These are phyloP conservation scores for Acephala macrosclerotiorum DNA, from an alignment of 2,329 filamentous ascomycete genomes.

Conservation along the genomic window DNA sequence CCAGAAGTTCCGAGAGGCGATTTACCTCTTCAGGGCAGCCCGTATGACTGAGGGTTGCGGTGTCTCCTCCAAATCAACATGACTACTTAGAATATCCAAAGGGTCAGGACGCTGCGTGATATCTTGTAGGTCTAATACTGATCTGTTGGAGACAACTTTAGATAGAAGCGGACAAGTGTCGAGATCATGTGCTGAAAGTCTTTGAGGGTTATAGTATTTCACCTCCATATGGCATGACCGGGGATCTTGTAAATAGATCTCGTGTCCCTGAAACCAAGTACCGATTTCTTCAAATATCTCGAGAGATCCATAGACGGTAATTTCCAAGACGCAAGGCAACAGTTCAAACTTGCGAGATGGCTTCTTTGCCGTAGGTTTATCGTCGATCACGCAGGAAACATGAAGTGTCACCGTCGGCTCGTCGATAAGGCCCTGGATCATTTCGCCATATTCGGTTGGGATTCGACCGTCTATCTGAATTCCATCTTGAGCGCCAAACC, in stretches of 20 bases:
- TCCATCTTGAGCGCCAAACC: too few species aligned
- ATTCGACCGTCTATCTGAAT: too few species aligned
- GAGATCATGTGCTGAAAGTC: constrained; percentile 5
- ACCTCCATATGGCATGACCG: constrained; percentile 4
- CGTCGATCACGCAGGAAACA: not conserved
- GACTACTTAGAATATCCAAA: constrained; percentile 7
- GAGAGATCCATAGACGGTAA: not conserved
- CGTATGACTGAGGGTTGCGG: constrained; percentile 5
- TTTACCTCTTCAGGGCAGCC: constrained; percentile 5
- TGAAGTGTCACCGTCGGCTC: not conserved
- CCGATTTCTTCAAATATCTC: constrained; percentile 8
- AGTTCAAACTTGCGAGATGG: not conserved
- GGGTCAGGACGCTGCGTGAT: constrained; percentile 1
- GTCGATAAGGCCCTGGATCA: too few species aligned
- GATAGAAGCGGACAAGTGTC: too few species aligned
- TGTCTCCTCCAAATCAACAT: constrained; percentile 4
- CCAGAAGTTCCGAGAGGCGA: not conserved
- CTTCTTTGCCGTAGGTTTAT: not conserved
- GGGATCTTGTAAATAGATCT: constrained; percentile 15
- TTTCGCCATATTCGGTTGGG: too few species aligned
- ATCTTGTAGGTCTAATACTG: constrained; percentile 2
- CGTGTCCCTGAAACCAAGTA: constrained; percentile 6
- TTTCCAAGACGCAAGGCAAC: not conserved
- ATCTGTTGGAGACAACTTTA: not conserved
- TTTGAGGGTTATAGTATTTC: constrained; percentile 11